These are phyloP conservation scores for Fusarium oligoseptatum DNA, from an alignment of 2,329 filamentous ascomycete species.

Conservation along the genomic window DNA sequence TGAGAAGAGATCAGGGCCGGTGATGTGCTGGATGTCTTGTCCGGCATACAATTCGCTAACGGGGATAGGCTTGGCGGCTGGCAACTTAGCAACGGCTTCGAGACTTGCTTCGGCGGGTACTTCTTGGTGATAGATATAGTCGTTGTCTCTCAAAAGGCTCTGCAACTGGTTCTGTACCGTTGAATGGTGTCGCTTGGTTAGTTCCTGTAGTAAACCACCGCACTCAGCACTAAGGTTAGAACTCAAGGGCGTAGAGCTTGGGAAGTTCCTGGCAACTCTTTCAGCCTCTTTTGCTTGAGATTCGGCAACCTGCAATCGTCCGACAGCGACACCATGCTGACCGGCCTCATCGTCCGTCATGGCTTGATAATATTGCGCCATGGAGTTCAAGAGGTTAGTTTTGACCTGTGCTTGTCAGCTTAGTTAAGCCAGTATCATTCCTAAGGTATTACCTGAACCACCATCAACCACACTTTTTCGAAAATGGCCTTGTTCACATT, in stretches of 20 bases:
- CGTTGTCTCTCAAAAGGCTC: conserved; percentile 89
- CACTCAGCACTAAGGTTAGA: conserved; percentile 89
- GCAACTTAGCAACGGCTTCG: conserved; percentile 86
- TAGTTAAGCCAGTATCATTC: neutral
- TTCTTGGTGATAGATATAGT: conserved; percentile 97
- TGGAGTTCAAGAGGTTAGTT: conserved; percentile 82
- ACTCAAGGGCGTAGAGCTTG: conserved; percentile 80
- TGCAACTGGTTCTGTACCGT: conserved; percentile 85
- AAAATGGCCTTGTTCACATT: conserved; percentile 93
- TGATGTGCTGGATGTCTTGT: conserved; percentile 96
- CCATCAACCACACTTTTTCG: conserved; percentile 90
- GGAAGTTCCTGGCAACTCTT: conserved; percentile 82
- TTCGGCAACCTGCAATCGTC: conserved; percentile 86
- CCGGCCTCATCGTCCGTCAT: conserved; percentile 90
- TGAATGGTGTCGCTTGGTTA: conserved; percentile 85
- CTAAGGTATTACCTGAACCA: conserved; percentile 75
- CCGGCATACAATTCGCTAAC: conserved; percentile 97
- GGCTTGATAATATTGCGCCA: conserved; percentile 95
- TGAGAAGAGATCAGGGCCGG: conserved; percentile 95
- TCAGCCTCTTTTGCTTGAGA: conserved; percentile 82
- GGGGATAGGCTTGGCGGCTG: conserved; percentile 95
- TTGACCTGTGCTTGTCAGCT: conserved; percentile 70
- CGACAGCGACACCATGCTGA: conserved; percentile 86
- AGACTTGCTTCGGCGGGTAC: conserved; percentile 89
- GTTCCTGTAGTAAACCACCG: conserved; percentile 78